Base-by-base conservation (phyloP, 2,329 filamentous ascomycete genomes). In the Verticillium zaregamsianum region DNA sequence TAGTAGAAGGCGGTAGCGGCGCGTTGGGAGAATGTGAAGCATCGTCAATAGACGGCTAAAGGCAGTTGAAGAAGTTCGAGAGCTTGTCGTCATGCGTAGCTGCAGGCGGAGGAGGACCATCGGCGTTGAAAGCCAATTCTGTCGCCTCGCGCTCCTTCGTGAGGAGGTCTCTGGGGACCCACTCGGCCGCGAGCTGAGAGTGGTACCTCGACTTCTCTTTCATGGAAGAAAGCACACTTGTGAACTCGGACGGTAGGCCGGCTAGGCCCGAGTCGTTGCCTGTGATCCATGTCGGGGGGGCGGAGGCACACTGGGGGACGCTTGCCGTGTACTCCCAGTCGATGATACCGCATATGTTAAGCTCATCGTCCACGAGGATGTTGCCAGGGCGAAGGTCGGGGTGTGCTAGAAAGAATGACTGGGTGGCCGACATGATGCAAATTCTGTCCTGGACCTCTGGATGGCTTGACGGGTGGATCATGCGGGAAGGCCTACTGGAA, bases 401-500 rank as follows among this genome's bases (percentile, higher is more conserved):
- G 52, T 64, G 62, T 20, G 33, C 40, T 17, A 64, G 57, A n/a
- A 64, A 35, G 52, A 65, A 68, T 11, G 59, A 59, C 33, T 55
- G 14, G 20, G 39, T 33, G 58, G 12, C 61, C 59, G 17, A 67
- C 49, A 1, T 25, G 52, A 28, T 28, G 52, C 23, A 3, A 25
- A 55, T 31, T 55, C 52, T 55, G 52, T 25, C 11, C 52, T 31
- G 52, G 11, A 55, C 52, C 52, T 55, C 52, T 28, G 28, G 28
- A n/a, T n/a, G n/a, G n/a, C n/a, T n/a, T n/a, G n/a, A n/a, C n/a
- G n/a, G n/a, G n/a, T n/a, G n/a, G n/a, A n/a, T n/a, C n/a, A n/a
- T n/a, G n/a, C n/a, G 11, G 54, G 9, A 6, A 12, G 31, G 28
- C 78, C 67, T 70, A 90, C 88, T 82, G 81, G 71, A 92, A 92